These are phyloP conservation scores for Vitis vinifera DNA, from an alignment of 164 flowering plant genomes.

Conservation along the genomic window DNA sequence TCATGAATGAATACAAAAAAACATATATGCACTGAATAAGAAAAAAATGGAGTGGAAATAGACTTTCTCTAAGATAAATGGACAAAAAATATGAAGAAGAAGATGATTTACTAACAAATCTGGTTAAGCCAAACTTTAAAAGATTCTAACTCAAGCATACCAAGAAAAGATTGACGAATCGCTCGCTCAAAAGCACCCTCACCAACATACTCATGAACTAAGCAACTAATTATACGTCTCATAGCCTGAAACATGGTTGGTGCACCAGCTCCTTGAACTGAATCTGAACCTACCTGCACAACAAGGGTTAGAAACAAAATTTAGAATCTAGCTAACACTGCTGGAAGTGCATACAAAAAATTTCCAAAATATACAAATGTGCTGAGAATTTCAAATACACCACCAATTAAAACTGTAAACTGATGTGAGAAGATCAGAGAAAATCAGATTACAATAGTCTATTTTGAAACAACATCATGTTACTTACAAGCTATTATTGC, in stretches of 20 bases:
- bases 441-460: not conserved
- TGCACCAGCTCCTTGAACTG: constrained; percentile 94
- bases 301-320: not conserved
- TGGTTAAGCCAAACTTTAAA: not conserved
- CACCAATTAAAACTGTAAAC: not conserved
- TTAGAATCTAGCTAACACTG: not conserved
- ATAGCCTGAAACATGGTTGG: constrained; percentile 98
- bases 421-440: not conserved
- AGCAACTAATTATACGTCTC: constrained; percentile 69
- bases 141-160: constrained; percentile 29
- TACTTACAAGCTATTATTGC: constrained; percentile 1
- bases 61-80: not conserved
- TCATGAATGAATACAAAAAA: too few relatives aligned
- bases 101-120: not conserved
- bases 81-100: not conserved
- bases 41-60: not conserved
- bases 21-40: too few relatives aligned
- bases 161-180: constrained; percentile 83
- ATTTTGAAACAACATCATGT: not conserved
- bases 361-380: not conserved
- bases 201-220: constrained; percentile 45
- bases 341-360: constrained; percentile 2
- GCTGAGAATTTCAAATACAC: not conserved
- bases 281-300: constrained; percentile 84
- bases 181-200: constrained; percentile 80